Evolutionary conservation across 164 flowering plant genomes (phyloP).

Genomic region (Magnolia officinalis): DNA sequence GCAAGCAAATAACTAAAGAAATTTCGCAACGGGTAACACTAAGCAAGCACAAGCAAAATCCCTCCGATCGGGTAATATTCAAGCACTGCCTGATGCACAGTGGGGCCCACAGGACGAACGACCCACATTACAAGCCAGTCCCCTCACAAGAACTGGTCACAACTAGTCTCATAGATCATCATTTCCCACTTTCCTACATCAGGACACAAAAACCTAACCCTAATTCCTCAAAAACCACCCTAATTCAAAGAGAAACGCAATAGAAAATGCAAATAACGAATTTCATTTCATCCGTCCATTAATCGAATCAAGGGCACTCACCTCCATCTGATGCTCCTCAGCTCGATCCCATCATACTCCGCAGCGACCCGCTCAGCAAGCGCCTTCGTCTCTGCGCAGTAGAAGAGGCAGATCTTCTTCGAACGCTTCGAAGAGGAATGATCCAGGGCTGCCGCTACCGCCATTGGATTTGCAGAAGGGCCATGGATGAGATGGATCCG

Average conservation of each 20-base stretch:
- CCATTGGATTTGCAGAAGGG: slow-evolving; percentile 13
- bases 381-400: slow-evolving; percentile 64
- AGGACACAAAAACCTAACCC: too few relatives aligned
- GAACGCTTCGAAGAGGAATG: slow-evolving; percentile 20
- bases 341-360: slow-evolving; percentile 74
- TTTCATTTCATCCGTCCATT: background rate
- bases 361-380: slow-evolving; percentile 77
- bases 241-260: background rate
- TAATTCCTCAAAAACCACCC: too few relatives aligned
- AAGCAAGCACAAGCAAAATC: too few relatives aligned
- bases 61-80: too few relatives aligned
- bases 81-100: too few relatives aligned
- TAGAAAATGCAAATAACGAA: background rate
- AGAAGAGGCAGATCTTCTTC: slow-evolving; percentile 82
- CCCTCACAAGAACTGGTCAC: too few relatives aligned
- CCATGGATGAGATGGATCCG: slow-evolving; percentile 5
- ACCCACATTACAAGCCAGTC: too few relatives aligned
- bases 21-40: too few relatives aligned
- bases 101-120: too few relatives aligned
- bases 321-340: slow-evolving; percentile 82
- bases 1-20: too few relatives aligned
- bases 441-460: slow-evolving; percentile 4
- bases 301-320: slow-evolving; percentile 10
- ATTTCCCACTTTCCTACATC: too few relatives aligned
- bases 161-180: too few relatives aligned